Evolutionary conservation across 2,329 filamentous ascomycete genomes (phyloP), one percentile per base, ranked within the genome.

Genomic region (Gnomoniopsis smithogilvyi): DNA sequence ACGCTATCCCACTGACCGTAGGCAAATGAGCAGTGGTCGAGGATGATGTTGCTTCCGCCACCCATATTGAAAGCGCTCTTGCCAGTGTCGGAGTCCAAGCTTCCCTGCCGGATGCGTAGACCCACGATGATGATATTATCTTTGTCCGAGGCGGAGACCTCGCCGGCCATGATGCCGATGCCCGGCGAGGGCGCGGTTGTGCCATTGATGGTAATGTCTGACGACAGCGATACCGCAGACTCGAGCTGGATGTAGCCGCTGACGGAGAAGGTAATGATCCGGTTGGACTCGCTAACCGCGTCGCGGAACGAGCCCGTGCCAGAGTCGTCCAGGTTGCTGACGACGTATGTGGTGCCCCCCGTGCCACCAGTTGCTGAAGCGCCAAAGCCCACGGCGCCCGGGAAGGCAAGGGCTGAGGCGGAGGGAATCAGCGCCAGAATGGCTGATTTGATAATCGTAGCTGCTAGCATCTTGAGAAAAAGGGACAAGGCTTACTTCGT

Each of bases 341-440:
- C 77, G 14, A 75, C 66, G 61, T 78, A 78, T 3, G 74, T 72
- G 3, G 71, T 73, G 30, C 77, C 77, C 41, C 70, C 68, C 33
- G 73, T 72, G 8, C 78, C 77, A 22, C 78, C 77, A 3, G 74
- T 74, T 12, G 78, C 76, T 49, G 75, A 70, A 34, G 72, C 72
- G 12, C 78, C 78, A 60, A 80, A 79, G 8, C 77, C 77, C 62
- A 78, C 74, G 4, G 77, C 78, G 24, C 78, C 77, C 1, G 76
- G 72, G 61, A 80, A 80, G 38, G 78, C 77, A 14, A 62, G 46
- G 17, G 48, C 59, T 26, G 53, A 26, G 4, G 36, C 36, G 1
- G 48, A 30, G 34, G 60, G 50, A 14, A 36, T 21, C 47, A 59
- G 14, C 7, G 49, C 53, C 22, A 59, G 14, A 6, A 51, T n/a